phyloP scores from a whole-genome alignment of 768 basidiomycete species.

The Daedaleopsis nitida region DNA sequence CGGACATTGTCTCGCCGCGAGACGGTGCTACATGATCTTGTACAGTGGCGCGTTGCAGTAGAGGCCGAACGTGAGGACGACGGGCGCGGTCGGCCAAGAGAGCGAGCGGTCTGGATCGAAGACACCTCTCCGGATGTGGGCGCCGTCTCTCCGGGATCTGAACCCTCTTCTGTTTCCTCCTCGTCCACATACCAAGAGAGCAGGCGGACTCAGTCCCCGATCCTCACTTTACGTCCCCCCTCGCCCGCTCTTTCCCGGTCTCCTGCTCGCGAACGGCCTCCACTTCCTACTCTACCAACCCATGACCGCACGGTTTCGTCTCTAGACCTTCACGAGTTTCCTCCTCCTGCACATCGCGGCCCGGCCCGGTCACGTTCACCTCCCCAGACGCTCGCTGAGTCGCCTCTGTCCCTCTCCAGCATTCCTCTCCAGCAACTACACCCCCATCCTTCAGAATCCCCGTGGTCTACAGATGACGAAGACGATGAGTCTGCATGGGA shows the following conservation, averaged over 20 bases:
- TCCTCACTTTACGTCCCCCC: slow-evolving; percentile 35
- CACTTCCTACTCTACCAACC: not conserved
- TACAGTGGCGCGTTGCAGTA: slow-evolving; percentile 60
- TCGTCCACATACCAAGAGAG: slow-evolving; percentile 30
- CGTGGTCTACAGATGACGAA: slow-evolving; percentile 72
- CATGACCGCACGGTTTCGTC: slow-evolving; percentile 14
- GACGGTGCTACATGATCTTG: slow-evolving; percentile 45
- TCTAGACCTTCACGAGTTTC: slow-evolving; percentile 19
- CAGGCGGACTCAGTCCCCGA: slow-evolving; percentile 31
- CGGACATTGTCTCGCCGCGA: slow-evolving; percentile 46
- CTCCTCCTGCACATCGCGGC: slow-evolving; percentile 23
- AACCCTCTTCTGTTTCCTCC: slow-evolving; percentile 23
- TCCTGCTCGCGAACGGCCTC: not conserved
- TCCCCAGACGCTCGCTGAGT: slow-evolving; percentile 15
- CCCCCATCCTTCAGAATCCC: slow-evolving; percentile 41
- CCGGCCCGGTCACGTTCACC: slow-evolving; percentile 25
- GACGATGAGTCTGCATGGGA: slow-evolving; percentile 82
- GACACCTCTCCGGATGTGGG: slow-evolving; percentile 33
- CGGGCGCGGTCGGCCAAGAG: slow-evolving; percentile 63
- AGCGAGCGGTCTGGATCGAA: slow-evolving; percentile 47
- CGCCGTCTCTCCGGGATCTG: slow-evolving; percentile 31
- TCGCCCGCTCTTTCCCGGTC: slow-evolving; percentile 45
- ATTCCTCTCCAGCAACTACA: slow-evolving; percentile 13
- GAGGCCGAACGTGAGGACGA: slow-evolving; percentile 40
- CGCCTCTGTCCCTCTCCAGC: slow-evolving; percentile 26